Evolutionary conservation across 2,329 filamentous ascomycete genomes (phyloP).

Genomic region (Stachybotrys chartarum): DNA sequence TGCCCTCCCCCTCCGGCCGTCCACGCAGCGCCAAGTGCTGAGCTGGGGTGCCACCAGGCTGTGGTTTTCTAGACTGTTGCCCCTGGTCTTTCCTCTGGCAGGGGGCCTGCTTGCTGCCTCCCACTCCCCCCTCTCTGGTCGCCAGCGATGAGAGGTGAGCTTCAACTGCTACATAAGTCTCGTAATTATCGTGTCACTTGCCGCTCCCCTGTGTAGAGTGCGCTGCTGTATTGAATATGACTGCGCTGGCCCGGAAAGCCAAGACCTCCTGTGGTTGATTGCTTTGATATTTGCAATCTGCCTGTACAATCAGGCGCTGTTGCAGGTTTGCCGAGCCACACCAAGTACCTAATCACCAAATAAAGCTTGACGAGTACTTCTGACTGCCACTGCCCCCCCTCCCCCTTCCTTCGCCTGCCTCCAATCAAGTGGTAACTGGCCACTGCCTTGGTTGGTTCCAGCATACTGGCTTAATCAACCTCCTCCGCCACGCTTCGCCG

Average conservation of each 20-base stretch:
- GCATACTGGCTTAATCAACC: background rate
- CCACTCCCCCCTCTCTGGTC: no score
- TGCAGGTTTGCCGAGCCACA: no score
- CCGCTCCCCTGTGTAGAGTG: no score
- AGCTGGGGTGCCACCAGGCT: background rate
- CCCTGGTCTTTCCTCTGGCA: background rate
- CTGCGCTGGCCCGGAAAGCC: no score
- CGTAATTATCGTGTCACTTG: no score
- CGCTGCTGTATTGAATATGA: no score
- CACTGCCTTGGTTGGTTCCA: background rate
- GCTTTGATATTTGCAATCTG: no score
- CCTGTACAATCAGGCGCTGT: no score
- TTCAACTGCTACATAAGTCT: no score
- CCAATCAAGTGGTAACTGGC: background rate
- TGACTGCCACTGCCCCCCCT: background rate
- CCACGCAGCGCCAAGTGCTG: background rate
- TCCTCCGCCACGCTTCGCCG: background rate
- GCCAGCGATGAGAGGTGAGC: no score
- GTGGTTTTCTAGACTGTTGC: background rate
- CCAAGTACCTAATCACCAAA: background rate
- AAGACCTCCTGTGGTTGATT: no score
- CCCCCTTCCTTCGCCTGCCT: background rate
- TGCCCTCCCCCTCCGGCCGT: background rate
- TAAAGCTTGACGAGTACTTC: background rate
- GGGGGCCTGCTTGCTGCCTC: no score